These are phyloP conservation scores for Eucalyptus pauciflora DNA, from an alignment of 345 rosid species.

Conservation along the genomic window DNA sequence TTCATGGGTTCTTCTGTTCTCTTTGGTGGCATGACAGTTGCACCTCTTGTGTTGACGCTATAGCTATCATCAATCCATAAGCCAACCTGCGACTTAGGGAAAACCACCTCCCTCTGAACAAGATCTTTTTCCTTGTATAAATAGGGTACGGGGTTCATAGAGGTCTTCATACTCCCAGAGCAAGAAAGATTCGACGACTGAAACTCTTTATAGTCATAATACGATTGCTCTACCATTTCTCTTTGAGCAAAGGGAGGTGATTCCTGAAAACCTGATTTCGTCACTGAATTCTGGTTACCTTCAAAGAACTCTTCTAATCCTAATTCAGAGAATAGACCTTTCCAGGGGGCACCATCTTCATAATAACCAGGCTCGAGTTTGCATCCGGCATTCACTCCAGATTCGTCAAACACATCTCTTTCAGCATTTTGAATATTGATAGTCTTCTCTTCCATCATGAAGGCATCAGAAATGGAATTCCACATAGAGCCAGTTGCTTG, in stretches of 20 bases:
- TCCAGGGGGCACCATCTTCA: slow-evolving; percentile 8
- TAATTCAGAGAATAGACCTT: slow-evolving; percentile 72
- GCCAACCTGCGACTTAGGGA: slow-evolving; percentile 38
- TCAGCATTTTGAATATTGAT: slow-evolving; percentile 10
- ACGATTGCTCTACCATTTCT: slow-evolving; percentile 28
- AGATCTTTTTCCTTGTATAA: slow-evolving; percentile 2
- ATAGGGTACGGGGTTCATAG: not conserved
- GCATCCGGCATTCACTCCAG: slow-evolving; percentile 18
- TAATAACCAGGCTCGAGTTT: slow-evolving; percentile 12
- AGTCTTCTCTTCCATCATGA: slow-evolving; percentile 1
- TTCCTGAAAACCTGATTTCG: slow-evolving; percentile 20
- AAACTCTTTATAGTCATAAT: slow-evolving; percentile 1
- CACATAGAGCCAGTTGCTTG: not conserved
- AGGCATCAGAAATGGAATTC: not conserved
- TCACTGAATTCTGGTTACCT: slow-evolving; percentile 20
- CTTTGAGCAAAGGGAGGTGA: slow-evolving; percentile 29
- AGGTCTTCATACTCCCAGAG: slow-evolving; percentile 11
- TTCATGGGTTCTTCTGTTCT: slow-evolving; percentile 44
- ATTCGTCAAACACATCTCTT: slow-evolving; percentile 33
- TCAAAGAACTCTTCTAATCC: slow-evolving; percentile 54
- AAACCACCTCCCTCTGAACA: slow-evolving; percentile 2
- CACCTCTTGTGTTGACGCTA: slow-evolving; percentile 38
- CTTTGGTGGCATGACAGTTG: slow-evolving; percentile 11
- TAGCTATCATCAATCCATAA: slow-evolving; percentile 74
- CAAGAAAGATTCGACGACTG: slow-evolving; percentile 9